These are phyloP conservation scores for Chenopodium formosanum DNA, from an alignment of 148 eudicot genomes.

Conservation along the genomic window DNA sequence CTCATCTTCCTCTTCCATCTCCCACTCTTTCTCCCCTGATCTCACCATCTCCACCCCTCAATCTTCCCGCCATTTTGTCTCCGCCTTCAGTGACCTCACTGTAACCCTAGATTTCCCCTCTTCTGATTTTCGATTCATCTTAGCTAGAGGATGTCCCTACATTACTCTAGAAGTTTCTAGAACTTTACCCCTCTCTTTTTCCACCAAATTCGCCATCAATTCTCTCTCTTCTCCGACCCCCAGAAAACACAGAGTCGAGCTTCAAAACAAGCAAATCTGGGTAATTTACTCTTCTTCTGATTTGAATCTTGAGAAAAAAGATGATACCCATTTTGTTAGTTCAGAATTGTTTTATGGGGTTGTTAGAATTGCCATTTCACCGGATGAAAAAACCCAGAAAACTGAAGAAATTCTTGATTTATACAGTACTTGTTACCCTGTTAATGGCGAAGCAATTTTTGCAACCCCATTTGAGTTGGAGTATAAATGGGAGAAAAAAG, in stretches of 20 bases:
- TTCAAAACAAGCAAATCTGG: constrained; percentile 17
- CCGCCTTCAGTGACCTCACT: constrained; percentile 18
- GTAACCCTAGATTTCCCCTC: constrained; percentile 5
- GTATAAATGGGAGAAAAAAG: constrained; percentile 23
- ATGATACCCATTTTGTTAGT: neutral
- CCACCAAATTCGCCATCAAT: neutral
- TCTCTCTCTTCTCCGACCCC: neutral
- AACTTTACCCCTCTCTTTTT: neutral
- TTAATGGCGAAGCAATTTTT: constrained; percentile 11
- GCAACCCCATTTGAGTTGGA: constrained; percentile 5
- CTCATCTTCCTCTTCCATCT: neutral
- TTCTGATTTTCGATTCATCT: neutral
- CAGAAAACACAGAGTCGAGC: constrained; percentile 17
- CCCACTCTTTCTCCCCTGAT: constrained; percentile 6
- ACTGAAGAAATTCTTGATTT: constrained; percentile 19
- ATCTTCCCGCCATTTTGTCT: neutral
- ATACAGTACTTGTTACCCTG: constrained; percentile 21
- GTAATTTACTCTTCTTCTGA: constrained; percentile 24
- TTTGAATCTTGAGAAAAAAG: neutral
- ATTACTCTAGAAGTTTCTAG: constrained; percentile 13
- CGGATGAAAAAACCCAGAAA: neutral
- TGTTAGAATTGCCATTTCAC: constrained; percentile 13
- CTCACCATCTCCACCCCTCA: neutral
- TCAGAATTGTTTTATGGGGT: constrained; percentile 14
- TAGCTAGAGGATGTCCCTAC: constrained; percentile 26